Conservation (phyloP, 1,284 basidiomycete genomes). For the Tranzscheliella williamsii region DNA sequence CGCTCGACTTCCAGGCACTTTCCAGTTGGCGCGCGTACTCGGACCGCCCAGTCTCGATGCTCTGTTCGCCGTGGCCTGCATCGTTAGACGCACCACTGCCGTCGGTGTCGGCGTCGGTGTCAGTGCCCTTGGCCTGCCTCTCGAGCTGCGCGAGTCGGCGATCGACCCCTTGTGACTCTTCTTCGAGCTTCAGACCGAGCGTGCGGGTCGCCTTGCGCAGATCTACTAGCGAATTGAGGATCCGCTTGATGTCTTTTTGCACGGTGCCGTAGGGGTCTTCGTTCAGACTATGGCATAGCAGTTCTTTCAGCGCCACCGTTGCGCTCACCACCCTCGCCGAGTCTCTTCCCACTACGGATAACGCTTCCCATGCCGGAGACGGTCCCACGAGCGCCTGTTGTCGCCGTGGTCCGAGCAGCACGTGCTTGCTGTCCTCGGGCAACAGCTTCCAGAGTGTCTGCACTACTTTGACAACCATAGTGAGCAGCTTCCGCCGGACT, state of each 20-base stretch:
- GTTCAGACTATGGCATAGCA: slow-evolving; percentile 36
- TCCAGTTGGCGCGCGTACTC: slow-evolving; percentile 14
- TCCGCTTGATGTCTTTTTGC: slow-evolving; percentile 32
- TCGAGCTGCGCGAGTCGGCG: slow-evolving; percentile 7
- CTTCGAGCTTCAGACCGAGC: slow-evolving; percentile 20
- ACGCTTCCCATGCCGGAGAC: slow-evolving; percentile 6
- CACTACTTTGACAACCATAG: neutral
- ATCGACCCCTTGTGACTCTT: slow-evolving; percentile 7
- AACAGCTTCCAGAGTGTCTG: slow-evolving; percentile 10
- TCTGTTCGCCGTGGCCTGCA: neutral
- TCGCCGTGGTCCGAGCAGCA: slow-evolving; percentile 32
- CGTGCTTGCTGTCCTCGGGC: slow-evolving; percentile 43
- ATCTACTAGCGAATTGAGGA: slow-evolving; percentile 13
- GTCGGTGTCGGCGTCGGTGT: neutral
- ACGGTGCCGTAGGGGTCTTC: slow-evolving; percentile 47
- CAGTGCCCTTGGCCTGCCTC: neutral
- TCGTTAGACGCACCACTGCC: neutral
- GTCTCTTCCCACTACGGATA: slow-evolving; percentile 9
- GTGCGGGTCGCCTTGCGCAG: slow-evolving; percentile 11
- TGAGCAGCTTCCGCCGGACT: too few species aligned
- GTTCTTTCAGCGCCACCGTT: slow-evolving; percentile 13
- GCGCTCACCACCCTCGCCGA: slow-evolving; percentile 14
- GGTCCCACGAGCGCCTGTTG: slow-evolving; percentile 9
- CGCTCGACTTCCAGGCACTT: slow-evolving; percentile 12
- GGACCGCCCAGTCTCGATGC: too few species aligned